A percentile compares a stretch with the other conserved stretches of the same genome.
Evolutionary conservation across 768 basidiomycete genomes (phyloP).

Genomic region (Leucosporidium scottii): DNA sequence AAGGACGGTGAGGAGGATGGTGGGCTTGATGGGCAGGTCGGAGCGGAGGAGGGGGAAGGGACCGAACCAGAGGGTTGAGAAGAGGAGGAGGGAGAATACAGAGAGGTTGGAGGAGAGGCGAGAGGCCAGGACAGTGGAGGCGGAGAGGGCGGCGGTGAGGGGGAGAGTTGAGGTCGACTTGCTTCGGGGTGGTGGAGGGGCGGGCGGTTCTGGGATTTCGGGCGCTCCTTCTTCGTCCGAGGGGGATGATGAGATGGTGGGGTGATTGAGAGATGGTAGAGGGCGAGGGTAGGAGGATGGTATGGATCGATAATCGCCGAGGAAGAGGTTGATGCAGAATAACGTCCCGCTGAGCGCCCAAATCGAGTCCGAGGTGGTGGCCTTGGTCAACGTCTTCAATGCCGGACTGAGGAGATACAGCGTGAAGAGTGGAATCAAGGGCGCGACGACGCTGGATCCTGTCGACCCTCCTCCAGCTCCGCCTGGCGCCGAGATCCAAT

Average conservation of each 20-base stretch:
- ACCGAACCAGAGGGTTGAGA: constrained; percentile 75
- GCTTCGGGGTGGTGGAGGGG: not conserved
- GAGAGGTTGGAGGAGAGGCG: constrained; percentile 72
- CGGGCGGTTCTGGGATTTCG: constrained; percentile 34
- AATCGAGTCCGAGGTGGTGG: constrained; percentile 93
- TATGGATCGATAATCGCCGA: constrained; percentile 65
- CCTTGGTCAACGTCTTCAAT: constrained; percentile 80
- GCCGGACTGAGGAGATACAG: constrained; percentile 87
- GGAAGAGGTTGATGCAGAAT: constrained; percentile 69
- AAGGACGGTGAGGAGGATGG: constrained; percentile 29
- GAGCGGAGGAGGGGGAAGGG: constrained; percentile 63
- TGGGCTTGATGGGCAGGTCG: constrained; percentile 2
- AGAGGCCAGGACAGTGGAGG: constrained; percentile 86
- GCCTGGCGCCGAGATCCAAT: not conserved
- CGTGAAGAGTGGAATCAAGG: constrained; percentile 76
- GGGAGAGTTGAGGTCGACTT: constrained; percentile 39
- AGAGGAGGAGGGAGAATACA: constrained; percentile 81
- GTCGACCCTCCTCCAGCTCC: not conserved
- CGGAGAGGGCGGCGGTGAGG: constrained; percentile 69
- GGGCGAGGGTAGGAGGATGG: not conserved
- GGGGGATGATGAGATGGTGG: not conserved
- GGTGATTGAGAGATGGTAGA: not conserved
- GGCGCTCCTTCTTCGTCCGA: not conserved
- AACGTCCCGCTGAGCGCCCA: constrained; percentile 79
- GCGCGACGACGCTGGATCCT: constrained; percentile 36